Evolutionary conservation across 805 yeast species (phyloP).

Genomic region (Metschnikowia matae): DNA sequence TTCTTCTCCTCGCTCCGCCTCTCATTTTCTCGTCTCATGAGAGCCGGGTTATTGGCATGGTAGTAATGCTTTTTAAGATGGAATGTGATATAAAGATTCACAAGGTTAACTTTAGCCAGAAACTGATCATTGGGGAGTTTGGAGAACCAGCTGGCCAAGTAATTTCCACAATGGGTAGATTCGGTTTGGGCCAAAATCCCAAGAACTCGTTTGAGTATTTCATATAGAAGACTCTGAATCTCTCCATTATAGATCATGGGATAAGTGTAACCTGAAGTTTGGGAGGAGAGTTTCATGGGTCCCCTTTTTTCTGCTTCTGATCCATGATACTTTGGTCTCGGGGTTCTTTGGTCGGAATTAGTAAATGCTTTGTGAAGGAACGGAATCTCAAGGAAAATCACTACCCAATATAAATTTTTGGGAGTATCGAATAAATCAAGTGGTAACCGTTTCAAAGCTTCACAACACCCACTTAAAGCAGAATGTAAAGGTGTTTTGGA

Average conservation of each 20-base stretch:
- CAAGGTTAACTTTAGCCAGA: conserved; percentile 52
- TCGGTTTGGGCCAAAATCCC: conserved; percentile 61
- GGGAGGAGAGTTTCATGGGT: not conserved
- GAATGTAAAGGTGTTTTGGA: conserved; percentile 57
- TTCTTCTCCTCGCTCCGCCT: conserved; percentile 1
- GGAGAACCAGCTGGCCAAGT: conserved; percentile 55
- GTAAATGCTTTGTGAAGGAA: conserved; percentile 47
- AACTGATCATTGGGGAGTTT: conserved; percentile 43
- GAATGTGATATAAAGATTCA: conserved; percentile 76
- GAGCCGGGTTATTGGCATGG: conserved; percentile 25
- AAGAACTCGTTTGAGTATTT: conserved; percentile 60
- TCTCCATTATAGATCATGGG: conserved; percentile 44
- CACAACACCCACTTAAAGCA: conserved; percentile 49
- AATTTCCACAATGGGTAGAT: conserved; percentile 31
- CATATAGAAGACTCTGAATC: conserved; percentile 57
- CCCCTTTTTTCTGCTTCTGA: not conserved
- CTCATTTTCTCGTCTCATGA: conserved; percentile 11
- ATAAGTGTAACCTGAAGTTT: not conserved
- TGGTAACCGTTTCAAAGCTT: conserved; percentile 45
- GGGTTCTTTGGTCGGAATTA: conserved; percentile 21
- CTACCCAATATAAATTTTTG: conserved; percentile 50
- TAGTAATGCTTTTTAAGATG: conserved; percentile 57
- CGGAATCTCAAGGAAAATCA: conserved; percentile 70
- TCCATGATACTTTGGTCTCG: not conserved
- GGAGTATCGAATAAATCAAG: conserved; percentile 40